Evolutionary conservation across 768 basidiomycete species (phyloP).

Genomic region (Russula olivacea): DNA sequence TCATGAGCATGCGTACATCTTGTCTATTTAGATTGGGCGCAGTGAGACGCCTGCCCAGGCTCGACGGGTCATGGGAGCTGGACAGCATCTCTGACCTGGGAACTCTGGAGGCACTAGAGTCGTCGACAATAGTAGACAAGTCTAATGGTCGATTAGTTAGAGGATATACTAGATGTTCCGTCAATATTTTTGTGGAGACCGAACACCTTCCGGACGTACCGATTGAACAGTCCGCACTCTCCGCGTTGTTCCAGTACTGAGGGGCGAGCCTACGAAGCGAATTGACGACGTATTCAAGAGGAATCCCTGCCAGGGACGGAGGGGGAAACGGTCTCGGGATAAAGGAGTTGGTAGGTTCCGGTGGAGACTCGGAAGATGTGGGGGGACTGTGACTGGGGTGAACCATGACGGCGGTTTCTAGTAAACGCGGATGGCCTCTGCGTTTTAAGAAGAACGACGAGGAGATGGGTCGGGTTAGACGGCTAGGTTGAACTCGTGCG

Average conservation of each 20-base stretch:
- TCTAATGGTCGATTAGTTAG: not conserved
- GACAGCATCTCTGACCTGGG: conserved; percentile 17
- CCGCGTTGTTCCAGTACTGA: conserved; percentile 67
- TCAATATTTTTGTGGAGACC: not conserved
- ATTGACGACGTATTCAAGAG: conserved; percentile 65
- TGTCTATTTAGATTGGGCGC: conserved; percentile 43
- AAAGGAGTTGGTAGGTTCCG: conserved; percentile 37
- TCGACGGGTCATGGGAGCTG: conserved; percentile 38
- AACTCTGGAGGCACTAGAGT: conserved; percentile 5
- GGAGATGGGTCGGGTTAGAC: not conserved
- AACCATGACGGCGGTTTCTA: conserved; percentile 16
- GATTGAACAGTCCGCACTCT: conserved; percentile 75
- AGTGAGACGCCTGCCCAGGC: conserved; percentile 44
- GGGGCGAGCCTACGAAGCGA: conserved; percentile 62
- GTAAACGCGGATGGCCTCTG: not conserved
- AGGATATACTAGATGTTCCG: conserved; percentile 13
- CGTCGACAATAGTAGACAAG: not conserved
- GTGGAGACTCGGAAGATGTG: conserved; percentile 19
- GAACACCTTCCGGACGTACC: conserved; percentile 36
- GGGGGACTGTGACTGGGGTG: conserved; percentile 16
- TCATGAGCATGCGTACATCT: conserved; percentile 55
- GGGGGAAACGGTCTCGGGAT: conserved; percentile 58
- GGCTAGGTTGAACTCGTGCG: not conserved
- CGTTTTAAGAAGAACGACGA: conserved; percentile 5
- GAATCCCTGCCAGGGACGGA: conserved; percentile 55